Conservation (phyloP, 2,329 filamentous ascomycete species). For the Aureobasidium pullulans region DNA sequence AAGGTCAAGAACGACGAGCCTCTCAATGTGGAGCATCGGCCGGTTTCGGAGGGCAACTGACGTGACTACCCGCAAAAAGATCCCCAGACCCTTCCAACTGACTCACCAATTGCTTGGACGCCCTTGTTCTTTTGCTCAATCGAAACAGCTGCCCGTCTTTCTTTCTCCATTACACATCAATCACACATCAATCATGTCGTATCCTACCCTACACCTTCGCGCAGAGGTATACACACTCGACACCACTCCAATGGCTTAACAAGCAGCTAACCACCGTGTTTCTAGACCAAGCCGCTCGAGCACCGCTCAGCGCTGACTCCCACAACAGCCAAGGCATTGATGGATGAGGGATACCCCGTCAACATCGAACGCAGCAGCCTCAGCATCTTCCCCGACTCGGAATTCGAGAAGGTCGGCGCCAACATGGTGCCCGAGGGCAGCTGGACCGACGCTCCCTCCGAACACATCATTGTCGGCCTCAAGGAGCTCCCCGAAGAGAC, state of each 20-base stretch:
- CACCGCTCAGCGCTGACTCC: conserved; percentile 33
- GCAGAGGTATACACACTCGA: conserved; percentile 13
- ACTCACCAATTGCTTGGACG: background rate
- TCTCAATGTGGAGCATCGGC: background rate
- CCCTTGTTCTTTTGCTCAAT: background rate
- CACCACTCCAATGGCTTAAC: background rate
- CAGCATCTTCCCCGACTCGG: conserved; percentile 33
- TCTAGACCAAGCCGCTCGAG: conserved; percentile 31
- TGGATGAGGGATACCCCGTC: conserved; percentile 34
- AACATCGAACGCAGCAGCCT: conserved; percentile 33
- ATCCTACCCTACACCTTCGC: conserved; percentile 17
- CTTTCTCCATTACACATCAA: background rate
- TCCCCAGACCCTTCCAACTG: background rate
- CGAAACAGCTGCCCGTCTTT: background rate
- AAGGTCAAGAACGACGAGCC: too few relatives aligned
- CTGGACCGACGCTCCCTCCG: conserved; percentile 34
- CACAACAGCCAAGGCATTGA: conserved; percentile 32
- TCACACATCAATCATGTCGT: conserved; percentile 13
- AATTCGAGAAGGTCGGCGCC: conserved; percentile 35
- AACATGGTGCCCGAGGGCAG: conserved; percentile 33
- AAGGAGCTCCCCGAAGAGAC: conserved; percentile 48
- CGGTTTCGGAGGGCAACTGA: background rate
- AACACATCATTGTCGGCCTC: conserved; percentile 31
- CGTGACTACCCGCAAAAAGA: conserved; percentile 1
- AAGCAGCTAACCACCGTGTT: background rate